Percentiles rank a stretch among this genome's conserved stretches.
These are phyloP conservation scores for Cryomyces antarcticus DNA, from an alignment of 495 filamentous ascomycete species.

Conservation along the genomic window DNA sequence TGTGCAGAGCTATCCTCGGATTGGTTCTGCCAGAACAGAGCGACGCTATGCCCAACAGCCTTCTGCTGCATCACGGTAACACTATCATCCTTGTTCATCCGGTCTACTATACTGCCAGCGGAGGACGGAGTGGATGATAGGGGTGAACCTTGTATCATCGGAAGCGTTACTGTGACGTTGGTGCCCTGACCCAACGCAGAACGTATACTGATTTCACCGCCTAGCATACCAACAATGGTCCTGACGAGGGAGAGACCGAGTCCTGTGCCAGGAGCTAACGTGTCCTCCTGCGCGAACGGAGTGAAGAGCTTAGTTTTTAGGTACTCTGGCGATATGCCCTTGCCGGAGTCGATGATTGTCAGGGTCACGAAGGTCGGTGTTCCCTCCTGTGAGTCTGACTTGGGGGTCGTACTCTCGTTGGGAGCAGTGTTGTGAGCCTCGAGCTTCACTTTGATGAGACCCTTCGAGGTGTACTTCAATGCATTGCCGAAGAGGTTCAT, in stretches of 20 bases:
- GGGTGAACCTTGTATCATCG: neutral
- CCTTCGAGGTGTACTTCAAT: conserved; percentile 16
- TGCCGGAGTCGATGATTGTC: conserved; percentile 12
- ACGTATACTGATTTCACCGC: conserved; percentile 11
- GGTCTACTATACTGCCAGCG: conserved; percentile 1
- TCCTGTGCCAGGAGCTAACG: conserved; percentile 13
- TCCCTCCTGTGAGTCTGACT: neutral
- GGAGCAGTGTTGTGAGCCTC: neutral
- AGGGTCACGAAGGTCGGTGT: conserved; percentile 4
- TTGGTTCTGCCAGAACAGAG: neutral
- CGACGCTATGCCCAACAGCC: neutral
- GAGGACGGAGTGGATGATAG: conserved; percentile 1
- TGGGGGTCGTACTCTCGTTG: neutral
- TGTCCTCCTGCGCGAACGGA: conserved; percentile 17
- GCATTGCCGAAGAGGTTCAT: conserved; percentile 19
- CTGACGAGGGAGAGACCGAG: conserved; percentile 17
- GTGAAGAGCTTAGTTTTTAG: conserved; percentile 9
- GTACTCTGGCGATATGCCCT: conserved; percentile 14
- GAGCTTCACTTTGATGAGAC: conserved; percentile 12
- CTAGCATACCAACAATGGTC: conserved; percentile 11
- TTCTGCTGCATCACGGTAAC: neutral
- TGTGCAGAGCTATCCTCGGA: neutral
- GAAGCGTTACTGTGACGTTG: conserved; percentile 7
- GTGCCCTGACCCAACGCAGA: conserved; percentile 9
- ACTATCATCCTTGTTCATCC: conserved; percentile 2